These are phyloP conservation scores for Saturnispora serradocipensis DNA, from an alignment of 805 yeast genomes.

Conservation along the genomic window DNA sequence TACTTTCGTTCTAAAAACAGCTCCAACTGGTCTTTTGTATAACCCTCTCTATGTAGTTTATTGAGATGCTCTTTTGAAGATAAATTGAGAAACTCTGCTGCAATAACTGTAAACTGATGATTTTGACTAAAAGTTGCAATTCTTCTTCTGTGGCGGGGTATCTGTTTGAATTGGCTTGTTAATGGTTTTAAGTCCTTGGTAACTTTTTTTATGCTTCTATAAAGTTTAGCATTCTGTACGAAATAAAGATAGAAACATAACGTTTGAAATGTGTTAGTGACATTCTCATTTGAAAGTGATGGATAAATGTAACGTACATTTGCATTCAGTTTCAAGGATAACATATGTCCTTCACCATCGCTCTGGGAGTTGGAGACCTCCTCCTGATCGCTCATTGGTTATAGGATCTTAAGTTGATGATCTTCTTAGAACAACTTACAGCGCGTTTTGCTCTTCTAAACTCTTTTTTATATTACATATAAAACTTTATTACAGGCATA, in stretches of 20 bases:
- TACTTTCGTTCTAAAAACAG: conserved; percentile 25
- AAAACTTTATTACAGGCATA: neutral
- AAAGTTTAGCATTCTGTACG: neutral
- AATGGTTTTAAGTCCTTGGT: conserved; percentile 14
- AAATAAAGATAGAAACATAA: neutral
- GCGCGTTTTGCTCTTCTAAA: neutral
- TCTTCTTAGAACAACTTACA: neutral
- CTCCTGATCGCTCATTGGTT: conserved; percentile 1
- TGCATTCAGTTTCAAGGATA: neutral
- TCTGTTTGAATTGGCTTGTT: conserved; percentile 13
- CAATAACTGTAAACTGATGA: conserved; percentile 28
- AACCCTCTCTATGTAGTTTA: conserved; percentile 14
- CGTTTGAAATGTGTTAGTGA: neutral
- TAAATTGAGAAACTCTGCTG: conserved; percentile 25
- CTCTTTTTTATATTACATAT: neutral
- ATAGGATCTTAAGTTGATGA: neutral
- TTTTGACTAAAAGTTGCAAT: conserved; percentile 24
- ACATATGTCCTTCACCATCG: neutral
- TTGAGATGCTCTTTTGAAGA: conserved; percentile 22
- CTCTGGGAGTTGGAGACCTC: conserved; percentile 7
- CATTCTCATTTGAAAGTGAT: neutral
- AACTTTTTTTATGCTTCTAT: neutral
- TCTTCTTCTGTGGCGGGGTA: conserved; percentile 15
- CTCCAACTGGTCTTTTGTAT: conserved; percentile 21
- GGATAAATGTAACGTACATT: neutral